These are phyloP conservation scores for Naganishia cerealis DNA, from an alignment of 1,284 basidiomycete species.

Conservation along the genomic window DNA sequence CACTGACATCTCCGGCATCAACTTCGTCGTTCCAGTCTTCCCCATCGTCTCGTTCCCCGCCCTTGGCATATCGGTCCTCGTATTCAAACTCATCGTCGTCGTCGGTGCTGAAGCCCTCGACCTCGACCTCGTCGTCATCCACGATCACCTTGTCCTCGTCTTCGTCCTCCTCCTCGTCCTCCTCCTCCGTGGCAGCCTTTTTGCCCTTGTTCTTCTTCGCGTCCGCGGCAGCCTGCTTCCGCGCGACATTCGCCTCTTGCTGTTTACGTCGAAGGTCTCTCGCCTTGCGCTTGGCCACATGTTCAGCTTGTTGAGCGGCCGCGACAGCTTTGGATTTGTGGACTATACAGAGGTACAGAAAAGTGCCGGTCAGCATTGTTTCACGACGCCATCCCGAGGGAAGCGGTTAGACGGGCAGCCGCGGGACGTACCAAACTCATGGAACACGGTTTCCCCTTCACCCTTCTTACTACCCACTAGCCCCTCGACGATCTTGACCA, in stretches of 20 bases:
- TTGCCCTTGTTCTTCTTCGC: constrained; percentile 42
- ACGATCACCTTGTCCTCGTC: constrained; percentile 53
- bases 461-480: constrained; percentile 65
- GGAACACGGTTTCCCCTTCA: constrained; percentile 84
- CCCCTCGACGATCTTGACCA: constrained; percentile 95
- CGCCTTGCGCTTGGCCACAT: constrained; percentile 72
- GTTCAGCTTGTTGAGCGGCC: constrained; percentile 66
- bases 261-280: constrained; percentile 75
- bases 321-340: constrained; percentile 76
- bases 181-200: constrained; percentile 33
- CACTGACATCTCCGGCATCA: constrained; percentile 61
- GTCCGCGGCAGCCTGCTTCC: constrained; percentile 64
- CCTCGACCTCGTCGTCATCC: constrained; percentile 55
- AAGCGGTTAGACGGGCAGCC: too few relatives aligned
- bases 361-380: neutral
- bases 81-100: constrained; percentile 55
- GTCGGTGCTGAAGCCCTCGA: constrained; percentile 50
- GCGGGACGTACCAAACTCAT: constrained; percentile 82
- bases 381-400: neutral
- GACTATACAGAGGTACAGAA: constrained; percentile 58
- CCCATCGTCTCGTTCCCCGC: constrained; percentile 41
- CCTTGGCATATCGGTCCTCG: constrained; percentile 49
- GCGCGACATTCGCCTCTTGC: constrained; percentile 80
- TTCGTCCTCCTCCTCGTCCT: constrained; percentile 52
- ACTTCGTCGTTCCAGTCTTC: constrained; percentile 57